Base-by-base conservation (phyloP, 331 rosid species). In the Erythrophleum ivorense region DNA sequence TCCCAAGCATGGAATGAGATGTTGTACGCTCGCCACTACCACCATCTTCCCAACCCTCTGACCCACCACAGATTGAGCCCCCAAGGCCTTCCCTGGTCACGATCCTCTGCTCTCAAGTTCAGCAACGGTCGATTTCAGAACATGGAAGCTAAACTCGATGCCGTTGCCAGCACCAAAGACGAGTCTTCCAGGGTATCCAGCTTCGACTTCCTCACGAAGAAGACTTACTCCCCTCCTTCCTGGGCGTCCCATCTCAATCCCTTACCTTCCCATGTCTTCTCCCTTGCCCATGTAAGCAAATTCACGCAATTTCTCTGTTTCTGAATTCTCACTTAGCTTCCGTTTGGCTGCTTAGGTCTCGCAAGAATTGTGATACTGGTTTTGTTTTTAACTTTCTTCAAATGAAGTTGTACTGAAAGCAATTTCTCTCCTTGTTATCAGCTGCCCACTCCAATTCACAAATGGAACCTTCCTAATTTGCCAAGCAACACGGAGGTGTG, bases 381-480 rank as follows among this genome's bases (percentile, higher is more conserved):
- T 7, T 6, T 71, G 11, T 14, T 60, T 14, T 21, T 18, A 2
- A 53, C 4, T 34, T 73, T 73, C 16, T 83, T 46, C 31, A 38
- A 40, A 15, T 67, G 38, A 53, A 78, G 5, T 67, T 75, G 49
- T 34, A 49, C 50, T 76, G 6, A 50, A 63, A 68, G 46, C 64
- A 19, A 43, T 29, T 45, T 16, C 9, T 52, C 36, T 74, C 40
- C 43, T 75, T 54, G 9, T 69, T 80, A n/a, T 79, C 91, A 94
- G 97, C 83, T 86, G 77, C 98, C 99, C 4, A 93, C 98, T 81
- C 99, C 99, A 31, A 95, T 95, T 89, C 98, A 95, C 90, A 88
- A 86, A 86, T 95, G 98, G 99, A 93, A 93, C 81, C 92, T 93
- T 64, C 98, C 98, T 34, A 91, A 91, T 86, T 70, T 95, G 85